A percentile compares a stretch with the other conserved stretches of the same genome.
These are phyloP conservation scores for Debaryomyces fabryi DNA, from an alignment of 1,139 yeast genomes.

Conservation along the genomic window DNA sequence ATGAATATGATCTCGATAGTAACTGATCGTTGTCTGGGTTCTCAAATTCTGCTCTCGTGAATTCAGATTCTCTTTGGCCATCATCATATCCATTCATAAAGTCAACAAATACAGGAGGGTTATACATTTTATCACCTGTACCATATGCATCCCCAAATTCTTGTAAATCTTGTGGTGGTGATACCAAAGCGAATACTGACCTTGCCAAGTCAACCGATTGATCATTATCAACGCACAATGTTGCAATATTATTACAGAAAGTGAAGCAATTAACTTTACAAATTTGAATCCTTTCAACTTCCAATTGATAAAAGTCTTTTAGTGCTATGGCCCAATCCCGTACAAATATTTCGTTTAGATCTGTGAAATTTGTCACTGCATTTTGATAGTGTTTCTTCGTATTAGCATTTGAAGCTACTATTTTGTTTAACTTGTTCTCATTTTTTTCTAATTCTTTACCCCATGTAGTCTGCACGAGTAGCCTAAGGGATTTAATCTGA, in stretches of 20 bases:
- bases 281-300: slow-evolving; percentile 75
- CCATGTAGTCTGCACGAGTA: slow-evolving; percentile 73
- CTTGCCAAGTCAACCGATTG: slow-evolving; percentile 74
- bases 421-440: slow-evolving; percentile 61
- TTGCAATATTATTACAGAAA: slow-evolving; percentile 74
- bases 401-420: slow-evolving; percentile 49
- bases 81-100: slow-evolving; percentile 43
- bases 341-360: slow-evolving; percentile 71
- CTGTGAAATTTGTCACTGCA: slow-evolving; percentile 60
- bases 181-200: slow-evolving; percentile 66
- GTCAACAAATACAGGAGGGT: slow-evolving; percentile 53
- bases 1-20: slow-evolving; percentile 38
- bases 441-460: slow-evolving; percentile 76
- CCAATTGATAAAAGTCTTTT: slow-evolving; percentile 72
- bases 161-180: slow-evolving; percentile 61
- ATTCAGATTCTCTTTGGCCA: slow-evolving; percentile 20
- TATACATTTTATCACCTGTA: slow-evolving; percentile 66
- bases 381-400: slow-evolving; percentile 62
- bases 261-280: slow-evolving; percentile 81
- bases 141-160: slow-evolving; percentile 58
- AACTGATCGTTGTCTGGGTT: slow-evolving; percentile 41
- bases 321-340: slow-evolving; percentile 79
- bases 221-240: slow-evolving; percentile 79
- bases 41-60: slow-evolving; percentile 33
- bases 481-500: slow-evolving; percentile 58